Evolutionary conservation across 371 early-diverging fungal species (phyloP).

Genomic region (Mucor mucedo): DNA sequence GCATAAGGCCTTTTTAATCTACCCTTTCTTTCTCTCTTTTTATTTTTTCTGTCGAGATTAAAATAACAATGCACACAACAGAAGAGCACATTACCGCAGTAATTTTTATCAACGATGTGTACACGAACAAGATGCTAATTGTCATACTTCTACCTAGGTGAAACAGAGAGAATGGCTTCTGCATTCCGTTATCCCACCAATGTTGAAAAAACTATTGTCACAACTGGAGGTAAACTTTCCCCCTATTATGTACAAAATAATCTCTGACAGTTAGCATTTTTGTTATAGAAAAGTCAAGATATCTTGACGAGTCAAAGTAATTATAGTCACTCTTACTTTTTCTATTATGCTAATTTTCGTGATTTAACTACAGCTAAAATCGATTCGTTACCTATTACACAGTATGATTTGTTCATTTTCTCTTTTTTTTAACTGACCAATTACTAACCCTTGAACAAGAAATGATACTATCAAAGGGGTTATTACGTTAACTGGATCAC

Average conservation of each 20-base stretch:
- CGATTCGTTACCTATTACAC: conserved; percentile 44
- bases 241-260: not conserved
- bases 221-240: conserved; percentile 34
- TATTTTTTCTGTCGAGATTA: conserved; percentile 2
- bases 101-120: not conserved
- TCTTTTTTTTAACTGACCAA: not conserved
- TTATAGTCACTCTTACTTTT: not conserved
- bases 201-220: conserved; percentile 27
- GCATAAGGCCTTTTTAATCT: not conserved
- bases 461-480: conserved; percentile 51
- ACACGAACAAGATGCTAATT: not conserved
- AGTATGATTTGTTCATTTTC: conserved; percentile 24
- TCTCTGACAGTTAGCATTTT: not conserved
- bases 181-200: conserved; percentile 38
- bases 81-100: conserved; percentile 28
- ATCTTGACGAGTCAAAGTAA: conserved; percentile 38
- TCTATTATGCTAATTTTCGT: not conserved
- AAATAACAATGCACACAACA: conserved; percentile 10
- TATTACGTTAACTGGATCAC: conserved; percentile 35
- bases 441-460: conserved; percentile 18
- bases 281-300: conserved; percentile 28
- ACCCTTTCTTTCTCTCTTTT: conserved; percentile 1
- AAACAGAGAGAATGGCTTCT: conserved; percentile 44
- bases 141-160: conserved; percentile 17
- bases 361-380: conserved; percentile 28